Percentiles rank a stretch among this genome's conserved stretches.
Conservation (phyloP, 345 rosid genomes). For the Dipteronia dyeriana region DNA sequence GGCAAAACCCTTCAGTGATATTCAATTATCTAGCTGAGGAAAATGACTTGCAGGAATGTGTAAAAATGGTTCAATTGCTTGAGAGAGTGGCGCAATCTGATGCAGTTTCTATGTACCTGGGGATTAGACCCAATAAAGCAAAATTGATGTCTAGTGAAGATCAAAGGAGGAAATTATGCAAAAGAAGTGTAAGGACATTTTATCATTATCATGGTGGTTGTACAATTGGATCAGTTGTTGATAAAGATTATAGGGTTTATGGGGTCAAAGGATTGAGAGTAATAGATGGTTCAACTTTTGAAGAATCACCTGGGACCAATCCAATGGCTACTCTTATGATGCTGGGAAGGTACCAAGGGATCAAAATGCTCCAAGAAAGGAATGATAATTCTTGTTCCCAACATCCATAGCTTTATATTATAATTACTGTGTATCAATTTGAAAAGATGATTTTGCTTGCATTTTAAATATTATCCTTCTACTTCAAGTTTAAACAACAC, state of each 20-base stretch:
- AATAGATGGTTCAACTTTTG: conserved; percentile 70
- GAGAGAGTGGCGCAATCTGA: conserved; percentile 55
- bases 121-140: conserved; percentile 24
- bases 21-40: conserved; percentile 45
- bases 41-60: conserved; percentile 37
- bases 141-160: conserved; percentile 31
- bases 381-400: conserved; percentile 1
- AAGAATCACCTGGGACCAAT: conserved; percentile 77
- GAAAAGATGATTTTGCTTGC: background rate
- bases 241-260: conserved; percentile 47
- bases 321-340: conserved; percentile 65
- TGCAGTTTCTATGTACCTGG: conserved; percentile 48
- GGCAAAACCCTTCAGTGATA: too few relatives aligned
- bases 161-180: conserved; percentile 46
- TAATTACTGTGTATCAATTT: background rate
- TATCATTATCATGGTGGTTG: conserved; percentile 76
- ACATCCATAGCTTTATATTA: background rate
- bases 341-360: conserved; percentile 82
- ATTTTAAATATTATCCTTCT: too few relatives aligned
- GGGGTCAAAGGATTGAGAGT: conserved; percentile 48
- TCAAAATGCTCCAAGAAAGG: conserved; percentile 50
- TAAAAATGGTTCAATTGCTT: conserved; percentile 53
- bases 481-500: too few relatives aligned
- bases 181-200: conserved; percentile 61
- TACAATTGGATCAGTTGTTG: conserved; percentile 58